Evolutionary conservation across 768 basidiomycete genomes (phyloP).

Genomic region (Boletus patriciae): DNA sequence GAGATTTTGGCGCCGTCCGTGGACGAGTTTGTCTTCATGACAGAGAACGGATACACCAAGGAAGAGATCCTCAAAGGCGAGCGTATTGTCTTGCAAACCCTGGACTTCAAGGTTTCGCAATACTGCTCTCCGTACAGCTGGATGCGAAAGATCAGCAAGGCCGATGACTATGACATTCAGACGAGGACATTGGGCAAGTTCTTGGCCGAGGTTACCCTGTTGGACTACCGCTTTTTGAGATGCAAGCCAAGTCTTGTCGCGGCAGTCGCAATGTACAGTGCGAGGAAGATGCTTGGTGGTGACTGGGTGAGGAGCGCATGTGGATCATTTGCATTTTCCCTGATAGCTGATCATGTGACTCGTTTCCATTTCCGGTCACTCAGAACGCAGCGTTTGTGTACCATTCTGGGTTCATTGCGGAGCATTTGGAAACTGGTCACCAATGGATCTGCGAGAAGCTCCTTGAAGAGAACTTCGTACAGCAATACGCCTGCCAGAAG

Average conservation of each 20-base stretch:
- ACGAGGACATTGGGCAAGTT: constrained; percentile 98
- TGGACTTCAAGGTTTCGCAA: constrained; percentile 93
- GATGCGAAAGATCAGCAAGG: constrained; percentile 98
- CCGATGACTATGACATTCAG: constrained; percentile 98
- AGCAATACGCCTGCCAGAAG: constrained; percentile 90
- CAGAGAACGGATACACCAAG: constrained; percentile 88
- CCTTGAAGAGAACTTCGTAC: constrained; percentile 73
- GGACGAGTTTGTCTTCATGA: constrained; percentile 99
- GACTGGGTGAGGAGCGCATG: constrained; percentile 78
- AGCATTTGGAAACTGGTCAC: constrained; percentile 81
- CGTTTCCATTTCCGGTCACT: constrained; percentile 23
- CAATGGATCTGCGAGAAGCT: constrained; percentile 82
- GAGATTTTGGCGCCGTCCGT: constrained; percentile 96
- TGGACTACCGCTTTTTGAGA: constrained; percentile 90
- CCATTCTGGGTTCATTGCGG: constrained; percentile 90
- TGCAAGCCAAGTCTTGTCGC: constrained; percentile 93
- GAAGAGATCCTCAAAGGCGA: constrained; percentile 99
- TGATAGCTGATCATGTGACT: constrained; percentile 35
- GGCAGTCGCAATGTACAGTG: constrained; percentile 96
- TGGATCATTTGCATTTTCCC: constrained; percentile 9
- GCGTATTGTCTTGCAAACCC: constrained; percentile 90
- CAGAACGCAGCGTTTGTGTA: constrained; percentile 90
- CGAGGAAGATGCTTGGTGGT: constrained; percentile 90
- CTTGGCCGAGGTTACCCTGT: constrained; percentile 90
- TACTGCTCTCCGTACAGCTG: constrained; percentile 99